Base-by-base conservation (phyloP, 2,329 filamentous ascomycete genomes). In the Fusarium devonianum region DNA sequence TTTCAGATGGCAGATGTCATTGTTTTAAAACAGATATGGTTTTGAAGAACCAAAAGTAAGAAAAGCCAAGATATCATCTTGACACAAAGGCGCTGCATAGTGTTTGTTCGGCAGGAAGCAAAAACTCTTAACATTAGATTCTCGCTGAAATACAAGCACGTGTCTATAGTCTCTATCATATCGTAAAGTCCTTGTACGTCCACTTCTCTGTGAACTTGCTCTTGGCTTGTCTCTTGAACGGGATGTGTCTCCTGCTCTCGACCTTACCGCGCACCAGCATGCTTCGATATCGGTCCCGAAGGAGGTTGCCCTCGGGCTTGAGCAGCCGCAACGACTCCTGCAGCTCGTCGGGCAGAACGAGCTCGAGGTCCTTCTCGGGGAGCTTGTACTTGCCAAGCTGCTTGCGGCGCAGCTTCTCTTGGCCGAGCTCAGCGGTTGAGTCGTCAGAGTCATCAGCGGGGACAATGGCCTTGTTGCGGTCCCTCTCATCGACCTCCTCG, bases 251-350 rank as follows among this genome's bases (percentile, higher is more conserved):
- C 63, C 94, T 82, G 38, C 84, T 83, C 78, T 99, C 94, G 53
- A 99, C 75, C 75, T 94, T 96, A 51, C 94, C 94, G 56, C 92
- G 85, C 23, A 97, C 82, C 56, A 97, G 78, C 74, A 97, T 79
- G 70, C 84, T 97, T 55, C 94, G 81, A 77, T 96, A 97, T 39
- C 94, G 83, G 67, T 99, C 94, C 62, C 91, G 91, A 62, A 99
- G 78, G 28, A 97, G 76, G 69, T 97, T 97, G n/a, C 94, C 94
- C 72, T 99, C 94, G 0, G 94, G 94, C 73, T 93, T 96, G 59
- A 96, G 74, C 67, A 92, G 73, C 67, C 94, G 74, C 66, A 97
- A 74, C 38, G 91, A 87, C 67, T 96, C 84, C 72, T 96, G 81
- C 66, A 94, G 73, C 76, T 99, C 84, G 73, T 97, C 85, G 29